Conservation (phyloP, 108 stramenopile species). For the Stephanodiscus minutulus region DNA sequence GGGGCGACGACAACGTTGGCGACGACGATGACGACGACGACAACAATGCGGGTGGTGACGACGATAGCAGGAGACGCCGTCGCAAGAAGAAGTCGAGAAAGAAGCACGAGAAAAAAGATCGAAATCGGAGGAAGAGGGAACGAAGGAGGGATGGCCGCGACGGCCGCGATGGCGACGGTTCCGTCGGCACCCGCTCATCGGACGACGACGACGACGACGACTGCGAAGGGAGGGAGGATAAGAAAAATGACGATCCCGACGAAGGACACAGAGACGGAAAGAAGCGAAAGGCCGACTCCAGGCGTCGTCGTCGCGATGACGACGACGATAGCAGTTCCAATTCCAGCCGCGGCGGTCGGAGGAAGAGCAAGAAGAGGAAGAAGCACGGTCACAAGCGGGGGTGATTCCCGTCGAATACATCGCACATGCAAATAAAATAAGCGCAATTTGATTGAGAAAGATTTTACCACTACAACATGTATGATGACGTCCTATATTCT, state of each 20-base stretch:
- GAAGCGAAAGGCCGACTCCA: background rate
- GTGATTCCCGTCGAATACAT: background rate
- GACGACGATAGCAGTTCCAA: background rate
- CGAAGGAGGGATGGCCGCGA: conserved; percentile 10
- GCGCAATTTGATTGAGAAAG: background rate
- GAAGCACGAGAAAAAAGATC: conserved; percentile 35
- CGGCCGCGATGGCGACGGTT: conserved; percentile 9
- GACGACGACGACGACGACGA: background rate
- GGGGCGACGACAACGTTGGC: conserved; percentile 16
- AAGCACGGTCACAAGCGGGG: background rate
- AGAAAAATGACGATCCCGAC: conserved; percentile 4
- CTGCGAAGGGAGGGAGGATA: background rate
- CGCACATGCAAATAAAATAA: too few relatives aligned
- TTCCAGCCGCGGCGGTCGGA: background rate
- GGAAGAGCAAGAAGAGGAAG: background rate
- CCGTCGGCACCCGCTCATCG: conserved; percentile 12
- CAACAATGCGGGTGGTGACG: conserved; percentile 3
- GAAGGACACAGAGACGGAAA: background rate
- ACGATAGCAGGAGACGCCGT: conserved; percentile 17
- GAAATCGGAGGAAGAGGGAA: conserved; percentile 31
- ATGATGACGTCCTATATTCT: background rate
- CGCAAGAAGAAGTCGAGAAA: conserved; percentile 41
- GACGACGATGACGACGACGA: conserved; percentile 28
- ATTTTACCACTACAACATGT: background rate
- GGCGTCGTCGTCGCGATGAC: background rate